These are phyloP conservation scores for Zygoascus tannicola DNA, from an alignment of 805 yeast species.

Conservation along the genomic window DNA sequence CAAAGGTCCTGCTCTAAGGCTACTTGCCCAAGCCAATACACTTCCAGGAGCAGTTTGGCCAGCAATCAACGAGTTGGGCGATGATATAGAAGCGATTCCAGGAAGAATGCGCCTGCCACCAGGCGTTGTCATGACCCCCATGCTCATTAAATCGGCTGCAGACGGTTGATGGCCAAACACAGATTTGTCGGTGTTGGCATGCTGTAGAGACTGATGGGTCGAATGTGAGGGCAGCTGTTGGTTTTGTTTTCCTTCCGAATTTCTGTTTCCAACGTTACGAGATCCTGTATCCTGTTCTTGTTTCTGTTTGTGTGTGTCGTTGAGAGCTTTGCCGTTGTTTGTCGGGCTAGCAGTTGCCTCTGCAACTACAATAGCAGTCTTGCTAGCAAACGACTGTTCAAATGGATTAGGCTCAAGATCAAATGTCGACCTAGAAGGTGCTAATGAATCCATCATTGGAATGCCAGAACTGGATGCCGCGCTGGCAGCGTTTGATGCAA, in stretches of 20 bases:
- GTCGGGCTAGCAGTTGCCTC: background rate
- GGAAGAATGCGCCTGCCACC: constrained; percentile 21
- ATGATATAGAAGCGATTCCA: constrained; percentile 22
- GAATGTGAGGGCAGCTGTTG: background rate
- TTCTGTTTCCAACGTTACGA: background rate
- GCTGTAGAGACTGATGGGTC: background rate
- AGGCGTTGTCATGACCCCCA: constrained; percentile 16
- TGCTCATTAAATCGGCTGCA: background rate
- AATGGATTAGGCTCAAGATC: constrained; percentile 92
- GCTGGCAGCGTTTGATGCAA: too few species aligned
- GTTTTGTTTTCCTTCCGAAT: background rate
- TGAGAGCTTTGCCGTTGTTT: background rate
- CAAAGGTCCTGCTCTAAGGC: constrained; percentile 28
- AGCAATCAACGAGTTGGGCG: constrained; percentile 20
- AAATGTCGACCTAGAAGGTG: constrained; percentile 26
- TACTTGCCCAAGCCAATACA: constrained; percentile 15
- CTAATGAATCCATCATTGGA: background rate
- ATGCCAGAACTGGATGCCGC: too few species aligned
- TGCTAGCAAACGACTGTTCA: constrained; percentile 85
- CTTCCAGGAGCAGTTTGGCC: constrained; percentile 9
- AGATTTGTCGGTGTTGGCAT: background rate
- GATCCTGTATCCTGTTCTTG: background rate
- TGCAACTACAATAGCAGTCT: constrained; percentile 17
- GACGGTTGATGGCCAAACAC: background rate
- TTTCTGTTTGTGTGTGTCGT: background rate